These are phyloP conservation scores for Aureobasidium sp. DNA, from an alignment of 2,329 filamentous ascomycete genomes.

Conservation along the genomic window DNA sequence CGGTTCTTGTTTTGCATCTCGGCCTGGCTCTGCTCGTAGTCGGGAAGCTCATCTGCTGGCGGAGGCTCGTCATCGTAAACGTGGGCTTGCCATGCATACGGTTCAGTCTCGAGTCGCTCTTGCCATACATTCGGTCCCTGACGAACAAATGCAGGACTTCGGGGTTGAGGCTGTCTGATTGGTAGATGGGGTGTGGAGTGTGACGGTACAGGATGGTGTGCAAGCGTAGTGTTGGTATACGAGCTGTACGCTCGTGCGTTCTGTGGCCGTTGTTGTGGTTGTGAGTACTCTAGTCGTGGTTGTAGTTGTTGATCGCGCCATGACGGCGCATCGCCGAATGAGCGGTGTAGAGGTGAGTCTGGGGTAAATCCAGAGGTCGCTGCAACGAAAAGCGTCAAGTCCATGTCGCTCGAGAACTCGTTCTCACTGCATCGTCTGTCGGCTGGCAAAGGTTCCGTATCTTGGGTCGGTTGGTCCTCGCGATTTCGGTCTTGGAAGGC, in stretches of 20 bases:
- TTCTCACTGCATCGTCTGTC: background rate
- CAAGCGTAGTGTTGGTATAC: slow-evolving; percentile 12
- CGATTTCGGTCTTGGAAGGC: background rate
- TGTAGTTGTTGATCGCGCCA: background rate
- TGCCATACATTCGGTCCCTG: background rate
- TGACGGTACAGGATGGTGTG: slow-evolving; percentile 14
- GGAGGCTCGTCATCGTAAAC: slow-evolving; percentile 20
- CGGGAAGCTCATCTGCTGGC: slow-evolving; percentile 34
- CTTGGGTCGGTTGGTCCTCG: background rate
- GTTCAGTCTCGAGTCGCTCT: slow-evolving; percentile 9
- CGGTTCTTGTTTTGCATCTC: slow-evolving; percentile 33
- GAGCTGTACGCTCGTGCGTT: slow-evolving; percentile 15
- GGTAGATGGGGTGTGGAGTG: background rate
- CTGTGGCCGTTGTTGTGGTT: slow-evolving; percentile 15
- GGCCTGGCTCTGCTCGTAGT: slow-evolving; percentile 40
- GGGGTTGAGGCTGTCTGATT: slow-evolving; percentile 6
- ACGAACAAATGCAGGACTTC: background rate
- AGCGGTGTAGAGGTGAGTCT: slow-evolving; percentile 7
- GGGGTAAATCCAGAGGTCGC: slow-evolving; percentile 25
- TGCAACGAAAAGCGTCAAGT: slow-evolving; percentile 25
- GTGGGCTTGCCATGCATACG: slow-evolving; percentile 13
- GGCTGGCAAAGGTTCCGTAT: background rate
- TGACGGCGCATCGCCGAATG: background rate
- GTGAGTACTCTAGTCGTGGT: slow-evolving; percentile 7
- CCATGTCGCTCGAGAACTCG: slow-evolving; percentile 21